Evolutionary conservation across 2,329 filamentous ascomycete species (phyloP), one percentile per base, ranked within the genome.

Genomic region (Nemania abortiva): DNA sequence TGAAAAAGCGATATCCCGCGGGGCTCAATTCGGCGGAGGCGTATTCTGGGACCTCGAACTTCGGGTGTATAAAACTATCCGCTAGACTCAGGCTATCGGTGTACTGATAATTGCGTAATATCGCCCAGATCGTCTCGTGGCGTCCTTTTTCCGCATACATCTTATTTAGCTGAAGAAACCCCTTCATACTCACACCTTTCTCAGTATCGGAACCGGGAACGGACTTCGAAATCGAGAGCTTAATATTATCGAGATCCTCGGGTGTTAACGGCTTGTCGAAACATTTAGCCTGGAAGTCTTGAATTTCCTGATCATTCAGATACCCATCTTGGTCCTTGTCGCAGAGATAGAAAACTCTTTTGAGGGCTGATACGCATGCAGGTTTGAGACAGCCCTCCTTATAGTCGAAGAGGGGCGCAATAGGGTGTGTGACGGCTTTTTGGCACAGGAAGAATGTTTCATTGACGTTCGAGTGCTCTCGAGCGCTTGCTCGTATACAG

Each of bases 71-170:
- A 78, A 98, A 98, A 74, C 86, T 92, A 77, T 98, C 95, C 76
- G 95, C 94, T 47, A 99, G 84, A 70, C 93, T 97, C 55, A 99
- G 83, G 79, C 94, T 98, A 82, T 98, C 96, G 0, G 95, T 98
- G 77, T 99, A 98, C 76, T 97, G 93, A 75, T 97, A 97, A 74
- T 96, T 95, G 66, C 96, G 89, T 70, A 99, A 82, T 69, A 99
- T 98, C 70, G 97, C 94, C 96, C 96, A 99, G 52, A 98, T 96
- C 0, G 96, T 99, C 82, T 99, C 96, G 78, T 99, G 96, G 13
- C 96, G 92, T 13, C 96, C 96, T 79, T 98, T 98, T 79, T 98
- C 95, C 0, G 95, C 96, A 79, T 98, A 99, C 66, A 98, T 89
- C 81, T 95, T 97, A 83, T 98, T 98, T 47, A 99, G 84, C 73